Evolutionary conservation across 441 rosid genomes (phyloP).

Genomic region (Pelargonium myrrhifolium): DNA sequence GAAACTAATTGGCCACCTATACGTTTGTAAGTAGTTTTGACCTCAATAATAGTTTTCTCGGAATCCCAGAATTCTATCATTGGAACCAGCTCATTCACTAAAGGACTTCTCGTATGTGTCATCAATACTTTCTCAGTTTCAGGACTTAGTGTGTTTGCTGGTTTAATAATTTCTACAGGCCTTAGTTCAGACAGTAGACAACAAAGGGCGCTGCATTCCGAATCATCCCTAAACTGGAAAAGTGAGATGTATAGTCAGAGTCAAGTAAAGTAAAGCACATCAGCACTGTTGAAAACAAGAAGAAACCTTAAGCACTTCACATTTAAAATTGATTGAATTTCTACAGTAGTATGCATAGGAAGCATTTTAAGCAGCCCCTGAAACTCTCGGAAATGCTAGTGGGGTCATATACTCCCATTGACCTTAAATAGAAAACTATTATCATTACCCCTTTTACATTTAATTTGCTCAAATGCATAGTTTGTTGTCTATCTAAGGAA

Average conservation of each 20-base stretch:
- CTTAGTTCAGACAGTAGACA: constrained; percentile 77
- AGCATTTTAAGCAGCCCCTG: not conserved
- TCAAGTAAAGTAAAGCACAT: constrained; percentile 9
- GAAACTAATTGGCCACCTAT: constrained; percentile 35
- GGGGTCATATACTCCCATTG: no score
- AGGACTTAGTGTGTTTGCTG: constrained; percentile 56
- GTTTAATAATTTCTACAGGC: constrained; percentile 94
- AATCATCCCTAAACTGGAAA: constrained; percentile 74
- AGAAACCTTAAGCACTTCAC: not conserved
- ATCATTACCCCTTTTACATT: not conserved
- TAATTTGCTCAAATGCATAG: not conserved
- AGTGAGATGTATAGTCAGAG: constrained; percentile 9
- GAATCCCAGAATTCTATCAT: constrained; percentile 81
- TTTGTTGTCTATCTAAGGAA: not conserved
- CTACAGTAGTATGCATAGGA: not conserved
- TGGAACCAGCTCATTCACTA: constrained; percentile 76
- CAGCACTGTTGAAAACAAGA: constrained; percentile 2
- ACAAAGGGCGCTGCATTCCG: constrained; percentile 69
- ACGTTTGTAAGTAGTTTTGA: constrained; percentile 44
- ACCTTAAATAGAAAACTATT: not conserved
- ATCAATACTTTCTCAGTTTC: constrained; percentile 67
- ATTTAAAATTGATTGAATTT: constrained; percentile 3
- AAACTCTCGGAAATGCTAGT: not conserved
- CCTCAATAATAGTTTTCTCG: constrained; percentile 66
- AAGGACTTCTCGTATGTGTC: constrained; percentile 83